A percentile compares a stretch with the other conserved stretches of the same genome.
phyloP scores from a whole-genome alignment of 2,329 filamentous ascomycete genomes.

The Sporothrix variecibatus region DNA sequence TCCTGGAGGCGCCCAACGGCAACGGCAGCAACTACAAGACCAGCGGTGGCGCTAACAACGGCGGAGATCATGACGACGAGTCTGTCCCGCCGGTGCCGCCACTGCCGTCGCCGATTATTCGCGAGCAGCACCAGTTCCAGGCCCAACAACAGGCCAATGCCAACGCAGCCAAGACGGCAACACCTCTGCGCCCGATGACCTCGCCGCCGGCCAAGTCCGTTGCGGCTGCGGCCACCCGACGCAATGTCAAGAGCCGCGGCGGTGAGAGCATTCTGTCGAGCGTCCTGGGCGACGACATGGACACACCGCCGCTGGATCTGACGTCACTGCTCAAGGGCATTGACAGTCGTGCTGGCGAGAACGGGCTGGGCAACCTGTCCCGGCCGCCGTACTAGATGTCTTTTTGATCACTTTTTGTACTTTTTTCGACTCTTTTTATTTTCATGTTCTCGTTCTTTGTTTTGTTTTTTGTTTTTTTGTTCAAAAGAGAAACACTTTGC shows the following conservation, averaged over 20 bases:
- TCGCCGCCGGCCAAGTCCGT: conserved; percentile 21
- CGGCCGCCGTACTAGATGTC: conserved; percentile 50
- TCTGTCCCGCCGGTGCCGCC: conserved; percentile 59
- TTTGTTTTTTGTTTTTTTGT: no score
- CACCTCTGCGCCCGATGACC: background rate
- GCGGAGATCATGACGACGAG: conserved; percentile 37
- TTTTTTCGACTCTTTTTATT: background rate
- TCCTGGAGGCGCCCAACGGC: conserved; percentile 19
- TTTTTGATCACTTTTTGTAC: background rate
- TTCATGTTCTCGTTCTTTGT: background rate
- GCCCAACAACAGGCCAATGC: conserved; percentile 2
- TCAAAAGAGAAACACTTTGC: background rate
- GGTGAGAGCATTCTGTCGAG: conserved; percentile 41
- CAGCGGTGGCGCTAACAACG: conserved; percentile 31
- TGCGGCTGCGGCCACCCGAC: conserved; percentile 34
- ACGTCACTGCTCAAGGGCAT: conserved; percentile 54
- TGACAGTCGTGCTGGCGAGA: conserved; percentile 51
- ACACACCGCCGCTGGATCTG: conserved; percentile 47
- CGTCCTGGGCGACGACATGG: conserved; percentile 40
- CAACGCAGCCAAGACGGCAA: background rate
- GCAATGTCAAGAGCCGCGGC: conserved; percentile 47
- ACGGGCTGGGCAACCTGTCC: conserved; percentile 48
- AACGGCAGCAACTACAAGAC: conserved; percentile 29
- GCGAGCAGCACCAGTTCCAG: conserved; percentile 31
- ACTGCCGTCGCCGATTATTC: conserved; percentile 43